Base-by-base conservation (phyloP, 106 monocot species). In the Cymbidium sinense region DNA sequence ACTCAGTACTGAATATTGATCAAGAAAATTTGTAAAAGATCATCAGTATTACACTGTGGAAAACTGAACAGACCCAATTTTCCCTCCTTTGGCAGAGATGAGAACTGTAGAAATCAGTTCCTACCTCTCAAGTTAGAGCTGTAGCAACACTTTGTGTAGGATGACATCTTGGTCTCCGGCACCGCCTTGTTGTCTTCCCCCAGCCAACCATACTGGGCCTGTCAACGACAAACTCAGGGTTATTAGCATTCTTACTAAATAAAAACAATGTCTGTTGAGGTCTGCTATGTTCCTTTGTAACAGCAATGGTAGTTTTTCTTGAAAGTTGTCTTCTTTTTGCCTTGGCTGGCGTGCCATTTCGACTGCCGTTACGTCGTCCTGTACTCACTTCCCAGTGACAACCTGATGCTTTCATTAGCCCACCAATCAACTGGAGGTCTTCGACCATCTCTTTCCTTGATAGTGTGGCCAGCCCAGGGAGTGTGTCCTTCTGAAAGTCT, bases 401-500 rank as follows among this genome's bases (percentile, higher is more conserved):
- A 0, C 92, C 87, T 3, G 83, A 79, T 30, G 88, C 86, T 78
- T 81, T 86, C 80, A 88, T 81, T 64, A 88, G 73, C 27, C 75
- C 87, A 62, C 84, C 90, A 70, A 92, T 79, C 5, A 73, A 72
- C 36, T 92, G 88, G 34, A 95, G 79, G 79, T 95, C 95, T 72
- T 95, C 90, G 5, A 75, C 84, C 12, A 93, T 83, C 73, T 90
- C 95, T 43, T 84, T 77, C 77, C 85, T 86, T 64, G 92, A 80
- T 37, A 95, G 82, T 2, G 88, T 86, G 37, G 85, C 81, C 21
- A 90, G 85, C 10, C 88, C 83, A 23, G 90, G 95, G 11, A 95
- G 85, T 4, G 93, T 83, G 69, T 95, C 95, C 82, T 86, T 95
- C 84, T 90, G 95, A 43, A 95, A 95, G 74, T 92, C 88, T 62